A percentile compares a stretch with the other conserved stretches of the same genome.
Evolutionary conservation across 208 protist species (phyloP).

Genomic region (Vickermania ingenoplastis): DNA sequence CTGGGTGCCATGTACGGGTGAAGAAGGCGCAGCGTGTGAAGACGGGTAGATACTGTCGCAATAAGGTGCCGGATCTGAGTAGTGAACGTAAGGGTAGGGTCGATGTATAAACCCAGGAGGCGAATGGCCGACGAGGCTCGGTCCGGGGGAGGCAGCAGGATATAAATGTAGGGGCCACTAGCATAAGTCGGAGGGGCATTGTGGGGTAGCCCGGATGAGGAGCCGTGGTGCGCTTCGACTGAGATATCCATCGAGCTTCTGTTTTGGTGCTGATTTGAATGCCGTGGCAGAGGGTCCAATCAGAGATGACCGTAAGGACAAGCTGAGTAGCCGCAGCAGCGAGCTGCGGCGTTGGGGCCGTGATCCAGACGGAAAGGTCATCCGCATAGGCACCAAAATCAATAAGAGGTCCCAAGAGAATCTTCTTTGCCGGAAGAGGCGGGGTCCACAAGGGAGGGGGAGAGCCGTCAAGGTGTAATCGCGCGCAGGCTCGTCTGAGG

Average conservation of each 20-base stretch:
- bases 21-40: background rate
- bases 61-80: background rate
- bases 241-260: background rate
- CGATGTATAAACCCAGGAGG: background rate
- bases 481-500: background rate
- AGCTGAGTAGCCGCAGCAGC: background rate
- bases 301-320: background rate
- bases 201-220: background rate
- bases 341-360: background rate
- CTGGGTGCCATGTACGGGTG: background rate
- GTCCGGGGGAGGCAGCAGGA: background rate
- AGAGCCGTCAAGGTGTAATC: background rate
- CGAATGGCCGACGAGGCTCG: background rate
- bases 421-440: background rate
- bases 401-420: background rate
- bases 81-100: background rate
- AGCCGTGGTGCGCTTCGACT: background rate
- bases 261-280: background rate
- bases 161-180: background rate
- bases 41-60: background rate
- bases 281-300: background rate
- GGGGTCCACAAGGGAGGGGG: background rate
- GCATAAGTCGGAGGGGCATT: background rate
- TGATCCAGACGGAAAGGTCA: conserved; percentile 6
- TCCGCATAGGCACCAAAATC: conserved; percentile 6